phyloP scores from a whole-genome alignment of 148 eudicot genomes.

The Fagopyrum esculentum region DNA sequence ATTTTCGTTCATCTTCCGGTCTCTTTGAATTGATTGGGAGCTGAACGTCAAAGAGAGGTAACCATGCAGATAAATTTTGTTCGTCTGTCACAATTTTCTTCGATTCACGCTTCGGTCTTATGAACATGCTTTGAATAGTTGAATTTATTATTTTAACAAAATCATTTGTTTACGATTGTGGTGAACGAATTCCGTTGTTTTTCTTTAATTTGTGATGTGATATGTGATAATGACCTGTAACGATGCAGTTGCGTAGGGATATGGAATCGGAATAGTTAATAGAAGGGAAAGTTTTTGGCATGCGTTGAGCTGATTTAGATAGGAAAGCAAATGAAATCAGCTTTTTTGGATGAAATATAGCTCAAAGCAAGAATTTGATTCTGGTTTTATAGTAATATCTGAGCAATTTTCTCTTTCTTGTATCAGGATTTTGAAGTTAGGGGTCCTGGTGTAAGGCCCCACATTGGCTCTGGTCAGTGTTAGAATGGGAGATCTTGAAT shows the following conservation, averaged over 20 bases:
- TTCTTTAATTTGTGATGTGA: not conserved
- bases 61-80: not conserved
- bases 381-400: not conserved
- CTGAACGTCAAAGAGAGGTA: conserved; percentile 2
- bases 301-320: not conserved
- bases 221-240: not conserved
- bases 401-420: not conserved
- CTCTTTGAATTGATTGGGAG: not conserved
- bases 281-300: not conserved
- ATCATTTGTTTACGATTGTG: not conserved
- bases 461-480: not conserved
- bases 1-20: conserved; percentile 6
- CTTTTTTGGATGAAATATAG: not conserved
- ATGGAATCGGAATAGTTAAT: not conserved
- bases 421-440: conserved; percentile 4
- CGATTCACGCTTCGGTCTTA: not conserved
- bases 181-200: not conserved
- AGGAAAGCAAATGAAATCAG: not conserved
- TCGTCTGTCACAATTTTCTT: not conserved
- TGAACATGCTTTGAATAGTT: not conserved
- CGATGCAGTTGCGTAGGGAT: not conserved
- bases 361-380: not conserved
- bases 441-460: conserved; percentile 6
- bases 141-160: not conserved
- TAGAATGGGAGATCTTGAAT: conserved; percentile 5